Percentiles rank a stretch among this genome's conserved stretches.
phyloP scores from a whole-genome alignment of 257 asterid species.

The Cordia subcordata region DNA sequence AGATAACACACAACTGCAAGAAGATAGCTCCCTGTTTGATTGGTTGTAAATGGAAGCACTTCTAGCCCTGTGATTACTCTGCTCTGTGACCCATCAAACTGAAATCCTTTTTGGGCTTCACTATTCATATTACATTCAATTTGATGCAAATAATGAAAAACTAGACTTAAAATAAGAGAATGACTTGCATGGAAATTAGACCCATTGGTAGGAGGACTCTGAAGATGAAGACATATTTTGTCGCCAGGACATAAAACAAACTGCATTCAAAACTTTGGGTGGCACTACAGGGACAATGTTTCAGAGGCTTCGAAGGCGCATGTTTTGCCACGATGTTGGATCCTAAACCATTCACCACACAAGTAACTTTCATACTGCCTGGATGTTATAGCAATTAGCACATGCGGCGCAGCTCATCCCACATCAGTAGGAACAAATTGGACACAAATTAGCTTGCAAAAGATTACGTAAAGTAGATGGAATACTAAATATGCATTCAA shows the following conservation, averaged over 20 bases:
- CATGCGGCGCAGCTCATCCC: too few species aligned
- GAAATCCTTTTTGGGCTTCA: too few species aligned
- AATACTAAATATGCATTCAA: too few species aligned
- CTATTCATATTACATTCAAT: too few species aligned
- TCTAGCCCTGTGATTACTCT: slow-evolving; percentile 40
- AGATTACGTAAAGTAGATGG: too few species aligned
- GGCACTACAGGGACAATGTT: not conserved
- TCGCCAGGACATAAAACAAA: not conserved
- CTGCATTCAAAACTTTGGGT: too few species aligned
- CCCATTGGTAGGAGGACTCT: too few species aligned
- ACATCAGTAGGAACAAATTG: too few species aligned
- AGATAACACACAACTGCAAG: slow-evolving; percentile 8
- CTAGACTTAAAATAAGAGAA: too few species aligned
- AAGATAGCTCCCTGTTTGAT: slow-evolving; percentile 36
- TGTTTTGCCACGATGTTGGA: slow-evolving; percentile 13
- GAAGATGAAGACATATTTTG: not conserved
- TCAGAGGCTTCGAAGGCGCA: not conserved
- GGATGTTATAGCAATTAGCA: too few species aligned
- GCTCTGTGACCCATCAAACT: slow-evolving; percentile 24
- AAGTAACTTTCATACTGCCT: not conserved
- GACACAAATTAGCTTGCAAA: too few species aligned
- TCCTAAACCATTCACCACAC: slow-evolving; percentile 10
- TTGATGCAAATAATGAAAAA: too few species aligned
- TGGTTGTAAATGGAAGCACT: slow-evolving; percentile 54
- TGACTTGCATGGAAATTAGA: not conserved